These are phyloP conservation scores for Microdochium paspali DNA, from an alignment of 2,329 filamentous ascomycete genomes.

Conservation along the genomic window DNA sequence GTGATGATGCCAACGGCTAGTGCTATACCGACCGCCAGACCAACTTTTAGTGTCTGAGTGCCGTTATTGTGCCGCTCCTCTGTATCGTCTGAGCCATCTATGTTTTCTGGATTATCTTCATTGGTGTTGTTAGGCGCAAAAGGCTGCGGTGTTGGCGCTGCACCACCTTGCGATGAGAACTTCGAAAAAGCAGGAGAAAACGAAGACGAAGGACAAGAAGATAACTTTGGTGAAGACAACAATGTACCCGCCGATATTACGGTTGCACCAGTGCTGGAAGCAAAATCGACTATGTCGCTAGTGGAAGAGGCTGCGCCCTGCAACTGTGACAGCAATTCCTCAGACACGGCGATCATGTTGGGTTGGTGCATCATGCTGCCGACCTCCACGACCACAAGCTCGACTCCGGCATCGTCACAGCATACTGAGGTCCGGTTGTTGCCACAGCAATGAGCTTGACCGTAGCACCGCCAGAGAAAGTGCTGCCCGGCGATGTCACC, in stretches of 20 bases:
- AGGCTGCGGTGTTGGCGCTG: no score
- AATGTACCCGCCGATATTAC: no score
- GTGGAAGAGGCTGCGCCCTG: constrained; percentile 2
- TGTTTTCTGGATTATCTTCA: no score
- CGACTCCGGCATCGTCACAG: constrained; percentile 4
- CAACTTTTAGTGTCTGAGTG: constrained; percentile 1
- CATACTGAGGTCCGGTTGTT: constrained; percentile 6
- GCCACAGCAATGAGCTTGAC: constrained; percentile 7
- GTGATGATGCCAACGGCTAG: constrained; percentile 5
- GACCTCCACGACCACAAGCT: constrained; percentile 1
- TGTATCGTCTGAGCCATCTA: not conserved
- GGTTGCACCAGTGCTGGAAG: no score
- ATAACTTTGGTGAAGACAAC: no score
- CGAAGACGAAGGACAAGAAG: no score
- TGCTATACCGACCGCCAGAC: constrained; percentile 7
- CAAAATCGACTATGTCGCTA: not conserved
- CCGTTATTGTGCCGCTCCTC: not conserved
- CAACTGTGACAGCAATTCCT: not conserved
- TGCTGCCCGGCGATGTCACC: constrained; percentile 6
- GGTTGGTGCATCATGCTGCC: constrained; percentile 1
- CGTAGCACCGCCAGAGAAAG: constrained; percentile 5
- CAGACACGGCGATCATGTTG: not conserved
- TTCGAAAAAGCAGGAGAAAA: no score
- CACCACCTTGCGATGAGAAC: no score
- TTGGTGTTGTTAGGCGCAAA: no score